phyloP scores from a whole-genome alignment of 805 yeast species.

The Starmerella apicola region DNA sequence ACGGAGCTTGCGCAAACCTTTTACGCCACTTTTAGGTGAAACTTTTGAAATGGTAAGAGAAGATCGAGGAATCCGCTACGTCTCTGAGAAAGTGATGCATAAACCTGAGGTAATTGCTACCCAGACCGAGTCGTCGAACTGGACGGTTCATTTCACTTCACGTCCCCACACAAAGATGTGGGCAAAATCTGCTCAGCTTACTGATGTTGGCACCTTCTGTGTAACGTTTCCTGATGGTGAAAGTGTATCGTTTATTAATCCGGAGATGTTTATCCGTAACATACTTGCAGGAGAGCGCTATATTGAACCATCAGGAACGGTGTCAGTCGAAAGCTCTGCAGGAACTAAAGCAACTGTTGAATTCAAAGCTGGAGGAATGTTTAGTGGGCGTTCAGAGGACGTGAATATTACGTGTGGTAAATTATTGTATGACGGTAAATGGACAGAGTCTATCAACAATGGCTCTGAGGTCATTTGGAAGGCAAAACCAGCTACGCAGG shows the following conservation, averaged over 20 bases:
- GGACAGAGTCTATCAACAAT: conserved; percentile 47
- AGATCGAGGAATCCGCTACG: conserved; percentile 57
- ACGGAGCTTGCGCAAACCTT: conserved; percentile 76
- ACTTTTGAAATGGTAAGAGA: conserved; percentile 83
- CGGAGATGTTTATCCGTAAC: conserved; percentile 71
- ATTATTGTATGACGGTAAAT: conserved; percentile 45
- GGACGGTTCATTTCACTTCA: conserved; percentile 40
- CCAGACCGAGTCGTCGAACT: conserved; percentile 55
- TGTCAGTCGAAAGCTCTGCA: conserved; percentile 53
- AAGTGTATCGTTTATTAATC: conserved; percentile 64
- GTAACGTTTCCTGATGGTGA: conserved; percentile 54
- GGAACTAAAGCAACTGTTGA: conserved; percentile 60
- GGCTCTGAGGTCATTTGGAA: conserved; percentile 45
- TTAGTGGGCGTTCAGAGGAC: conserved; percentile 70
- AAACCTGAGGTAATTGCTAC: conserved; percentile 78
- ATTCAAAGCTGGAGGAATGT: conserved; percentile 74
- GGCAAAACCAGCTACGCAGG: conserved; percentile 49
- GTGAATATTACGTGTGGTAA: conserved; percentile 26
- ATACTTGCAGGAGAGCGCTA: conserved; percentile 91
- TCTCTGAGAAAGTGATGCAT: conserved; percentile 80
- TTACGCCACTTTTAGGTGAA: conserved; percentile 89
- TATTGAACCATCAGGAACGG: conserved; percentile 66
- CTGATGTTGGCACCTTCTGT: conserved; percentile 56
- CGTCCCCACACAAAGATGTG: conserved; percentile 68
- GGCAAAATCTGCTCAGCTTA: conserved; percentile 85